Evolutionary conservation across 345 rosid species (phyloP).

Genomic region (Eucalyptus camaldulensis): DNA sequence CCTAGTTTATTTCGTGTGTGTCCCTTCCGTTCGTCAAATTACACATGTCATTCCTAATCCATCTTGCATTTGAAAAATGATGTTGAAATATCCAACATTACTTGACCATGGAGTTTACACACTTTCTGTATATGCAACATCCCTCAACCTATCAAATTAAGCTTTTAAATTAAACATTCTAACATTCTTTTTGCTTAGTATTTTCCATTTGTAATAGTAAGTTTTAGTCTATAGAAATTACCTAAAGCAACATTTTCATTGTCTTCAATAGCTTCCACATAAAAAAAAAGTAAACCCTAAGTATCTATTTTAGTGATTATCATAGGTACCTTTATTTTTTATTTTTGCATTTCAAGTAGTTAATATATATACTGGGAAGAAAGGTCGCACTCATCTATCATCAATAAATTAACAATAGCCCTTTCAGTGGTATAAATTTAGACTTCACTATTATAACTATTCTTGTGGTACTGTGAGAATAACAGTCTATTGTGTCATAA

Average conservation of each 20-base stretch:
- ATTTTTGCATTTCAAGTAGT: background rate
- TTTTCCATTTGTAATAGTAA: background rate
- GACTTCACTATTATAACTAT: accelerated
- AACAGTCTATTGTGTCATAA: no score
- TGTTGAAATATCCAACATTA: background rate
- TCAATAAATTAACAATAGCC: background rate
- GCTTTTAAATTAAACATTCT: background rate
- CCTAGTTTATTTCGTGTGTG: background rate
- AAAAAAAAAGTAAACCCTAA: background rate
- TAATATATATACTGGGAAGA: background rate
- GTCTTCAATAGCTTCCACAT: background rate
- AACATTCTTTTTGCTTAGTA: background rate
- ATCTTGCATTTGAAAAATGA: background rate
- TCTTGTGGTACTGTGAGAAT: no score
- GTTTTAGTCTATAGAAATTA: background rate
- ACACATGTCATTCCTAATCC: background rate
- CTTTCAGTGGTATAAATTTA: background rate
- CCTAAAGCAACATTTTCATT: background rate
- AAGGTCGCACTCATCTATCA: background rate
- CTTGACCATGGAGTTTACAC: background rate
- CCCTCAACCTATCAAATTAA: background rate
- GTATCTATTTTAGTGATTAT: background rate
- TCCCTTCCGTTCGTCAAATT: background rate
- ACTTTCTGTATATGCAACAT: background rate
- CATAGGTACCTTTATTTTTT: background rate